Evolutionary conservation across 75 land plant species (phyloP).

Genomic region (Sequoia sempervirens): DNA sequence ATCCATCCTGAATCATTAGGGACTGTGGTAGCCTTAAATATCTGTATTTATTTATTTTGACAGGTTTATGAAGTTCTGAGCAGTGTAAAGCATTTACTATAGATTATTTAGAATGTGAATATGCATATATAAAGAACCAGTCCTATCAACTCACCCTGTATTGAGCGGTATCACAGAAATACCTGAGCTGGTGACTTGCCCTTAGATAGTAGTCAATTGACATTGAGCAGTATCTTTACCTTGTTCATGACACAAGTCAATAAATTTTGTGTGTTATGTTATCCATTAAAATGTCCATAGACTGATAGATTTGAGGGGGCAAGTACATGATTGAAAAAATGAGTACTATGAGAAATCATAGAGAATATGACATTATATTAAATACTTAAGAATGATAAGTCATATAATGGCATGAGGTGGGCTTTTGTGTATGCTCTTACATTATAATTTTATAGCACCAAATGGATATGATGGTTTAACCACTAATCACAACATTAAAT

Average conservation of each 20-base stretch:
- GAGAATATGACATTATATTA: not conserved
- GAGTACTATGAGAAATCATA: not conserved
- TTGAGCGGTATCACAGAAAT: not conserved
- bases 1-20: no score
- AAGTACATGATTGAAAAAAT: not conserved
- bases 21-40: no score
- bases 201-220: not conserved
- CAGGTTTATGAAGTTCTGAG: not conserved
- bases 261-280: not conserved
- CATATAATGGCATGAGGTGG: no score
- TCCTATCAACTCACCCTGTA: not conserved
- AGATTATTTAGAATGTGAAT: no score
- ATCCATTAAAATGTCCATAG: not conserved
- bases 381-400: no score
- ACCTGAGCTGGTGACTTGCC: not conserved
- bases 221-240: not conserved
- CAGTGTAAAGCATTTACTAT: no score
- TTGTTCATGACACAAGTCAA: not conserved
- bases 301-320: not conserved
- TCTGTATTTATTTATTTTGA: no score
- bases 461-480: no score
- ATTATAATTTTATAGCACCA: no score
- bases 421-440: no score
- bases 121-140: not conserved
- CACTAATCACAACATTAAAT: no score